Evolutionary conservation across 441 rosid genomes (phyloP).

Genomic region (Kokia cookei): DNA sequence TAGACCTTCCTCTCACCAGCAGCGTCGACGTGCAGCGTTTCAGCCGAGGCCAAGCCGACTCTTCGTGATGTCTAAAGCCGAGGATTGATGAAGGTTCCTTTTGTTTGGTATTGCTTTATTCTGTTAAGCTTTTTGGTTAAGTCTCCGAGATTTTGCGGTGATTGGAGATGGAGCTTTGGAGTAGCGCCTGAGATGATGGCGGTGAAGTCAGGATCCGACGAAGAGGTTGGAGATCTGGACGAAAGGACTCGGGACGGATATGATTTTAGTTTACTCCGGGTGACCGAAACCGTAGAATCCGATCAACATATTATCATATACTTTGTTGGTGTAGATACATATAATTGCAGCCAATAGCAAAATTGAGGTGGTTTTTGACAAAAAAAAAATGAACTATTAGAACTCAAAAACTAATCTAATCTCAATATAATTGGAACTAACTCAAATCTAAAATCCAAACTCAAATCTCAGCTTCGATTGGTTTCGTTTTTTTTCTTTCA

Average conservation of each 20-base stretch:
- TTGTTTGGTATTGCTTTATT: neutral
- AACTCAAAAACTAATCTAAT: neutral
- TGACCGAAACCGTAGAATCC: constrained; percentile 1
- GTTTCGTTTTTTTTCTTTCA: neutral
- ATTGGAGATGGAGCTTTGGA: neutral
- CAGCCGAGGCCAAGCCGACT: constrained; percentile 40
- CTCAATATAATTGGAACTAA: neutral
- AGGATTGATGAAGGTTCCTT: constrained; percentile 12
- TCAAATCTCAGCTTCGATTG: neutral
- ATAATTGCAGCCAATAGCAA: constrained; percentile 17
- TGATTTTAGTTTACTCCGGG: constrained; percentile 10
- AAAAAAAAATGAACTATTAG: neutral
- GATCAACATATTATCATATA: neutral
- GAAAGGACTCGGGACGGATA: constrained; percentile 5
- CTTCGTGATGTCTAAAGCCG: constrained; percentile 35
- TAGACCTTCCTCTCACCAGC: constrained; percentile 47
- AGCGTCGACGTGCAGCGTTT: constrained; percentile 31
- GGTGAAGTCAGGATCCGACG: constrained; percentile 2
- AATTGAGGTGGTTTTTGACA: constrained; percentile 1
- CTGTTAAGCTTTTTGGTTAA: neutral
- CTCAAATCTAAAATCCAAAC: neutral
- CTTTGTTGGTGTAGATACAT: constrained; percentile 13
- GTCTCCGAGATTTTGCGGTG: neutral
- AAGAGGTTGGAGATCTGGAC: neutral
- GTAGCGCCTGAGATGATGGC: neutral